Base-by-base conservation (phyloP, 2,329 filamentous ascomycete genomes). In the Penicillium digitatum region DNA sequence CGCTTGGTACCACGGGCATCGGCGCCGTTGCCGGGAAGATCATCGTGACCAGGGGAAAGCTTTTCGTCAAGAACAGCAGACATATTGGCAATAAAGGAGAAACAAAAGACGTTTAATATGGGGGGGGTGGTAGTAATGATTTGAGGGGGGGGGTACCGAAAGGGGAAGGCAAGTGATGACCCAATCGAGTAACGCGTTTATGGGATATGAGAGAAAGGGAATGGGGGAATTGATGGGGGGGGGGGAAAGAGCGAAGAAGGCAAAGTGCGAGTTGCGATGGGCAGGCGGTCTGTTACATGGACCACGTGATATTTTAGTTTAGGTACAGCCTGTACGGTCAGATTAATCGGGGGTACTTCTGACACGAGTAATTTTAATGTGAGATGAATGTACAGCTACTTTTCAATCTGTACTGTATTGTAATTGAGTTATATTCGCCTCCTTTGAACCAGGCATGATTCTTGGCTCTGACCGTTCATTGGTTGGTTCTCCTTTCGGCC, bases 1-100 rank as follows among this genome's bases (percentile, higher is more conserved):
- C 93, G 91, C 83, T 97, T 97, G 77, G 91, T 84, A 74, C 90
- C 91, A 73, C 92, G 90, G 76, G 79, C 83, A 71, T 92, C 88
- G 38, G 47, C 47, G 38, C 48, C 48, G 69, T 81, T 80, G 66
- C 87, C 88, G 66, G 82, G 78, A 70, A 89, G 85, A 65, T 82
- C 74, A 66, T 91, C 88, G 69, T 90, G 88, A 71, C 88, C 82
- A 67, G 88, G 87, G 67, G 83, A 85, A 60, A 87, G 85, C 66
- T 88, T 88, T 67, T 85, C 85, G 72, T 89, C 86, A 69, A 88
- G 86, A 80, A 89, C 85, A 73, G 88, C 86, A 71, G 87, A 84
- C 77, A 90, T 87, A 79, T 91, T 88, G 81, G 87, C 87, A 88
- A 91, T 90, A 62, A 53, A 67, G 61, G 63, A 60, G 49, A 31